Conservation (phyloP, 1,139 yeast species). For the Spencermartinsiella ligniputridi region DNA sequence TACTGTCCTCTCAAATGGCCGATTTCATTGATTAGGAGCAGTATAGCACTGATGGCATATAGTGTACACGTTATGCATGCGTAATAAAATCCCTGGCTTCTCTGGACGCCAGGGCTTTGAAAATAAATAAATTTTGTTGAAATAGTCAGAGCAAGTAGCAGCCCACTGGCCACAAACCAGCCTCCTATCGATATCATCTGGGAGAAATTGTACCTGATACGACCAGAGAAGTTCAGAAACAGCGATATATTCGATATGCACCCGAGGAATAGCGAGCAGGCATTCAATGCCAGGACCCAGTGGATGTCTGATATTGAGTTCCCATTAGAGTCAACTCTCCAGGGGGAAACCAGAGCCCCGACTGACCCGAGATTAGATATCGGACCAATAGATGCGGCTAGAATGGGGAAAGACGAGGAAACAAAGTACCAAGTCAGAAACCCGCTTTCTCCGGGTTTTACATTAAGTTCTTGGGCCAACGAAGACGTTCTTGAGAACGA, state of each 20-base stretch:
- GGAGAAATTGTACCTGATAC: constrained; percentile 51
- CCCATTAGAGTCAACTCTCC: constrained; percentile 45
- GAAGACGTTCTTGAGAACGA: background rate
- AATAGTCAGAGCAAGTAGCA: constrained; percentile 49
- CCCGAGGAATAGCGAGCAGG: constrained; percentile 60
- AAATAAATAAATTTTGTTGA: constrained; percentile 31
- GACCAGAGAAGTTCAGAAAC: constrained; percentile 59
- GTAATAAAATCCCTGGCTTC: constrained; percentile 71
- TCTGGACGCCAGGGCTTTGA: constrained; percentile 5
- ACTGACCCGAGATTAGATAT: constrained; percentile 67
- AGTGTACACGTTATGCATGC: constrained; percentile 61
- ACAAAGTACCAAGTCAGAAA: constrained; percentile 49
- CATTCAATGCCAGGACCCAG: constrained; percentile 52
- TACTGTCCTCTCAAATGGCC: constrained; percentile 59
- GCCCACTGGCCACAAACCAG: constrained; percentile 54
- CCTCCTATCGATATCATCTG: constrained; percentile 59
- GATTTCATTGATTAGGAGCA: constrained; percentile 52
- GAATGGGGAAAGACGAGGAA: constrained; percentile 64
- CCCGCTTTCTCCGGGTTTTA: constrained; percentile 21
- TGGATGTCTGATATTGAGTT: constrained; percentile 32
- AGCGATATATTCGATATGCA: constrained; percentile 61
- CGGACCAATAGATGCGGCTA: constrained; percentile 77
- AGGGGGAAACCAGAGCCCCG: constrained; percentile 65
- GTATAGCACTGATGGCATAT: constrained; percentile 52
- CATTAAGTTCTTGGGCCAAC: constrained; percentile 6